phyloP scores from a whole-genome alignment of 441 rosid genomes.

The Bocquillonia castaneifolia region DNA sequence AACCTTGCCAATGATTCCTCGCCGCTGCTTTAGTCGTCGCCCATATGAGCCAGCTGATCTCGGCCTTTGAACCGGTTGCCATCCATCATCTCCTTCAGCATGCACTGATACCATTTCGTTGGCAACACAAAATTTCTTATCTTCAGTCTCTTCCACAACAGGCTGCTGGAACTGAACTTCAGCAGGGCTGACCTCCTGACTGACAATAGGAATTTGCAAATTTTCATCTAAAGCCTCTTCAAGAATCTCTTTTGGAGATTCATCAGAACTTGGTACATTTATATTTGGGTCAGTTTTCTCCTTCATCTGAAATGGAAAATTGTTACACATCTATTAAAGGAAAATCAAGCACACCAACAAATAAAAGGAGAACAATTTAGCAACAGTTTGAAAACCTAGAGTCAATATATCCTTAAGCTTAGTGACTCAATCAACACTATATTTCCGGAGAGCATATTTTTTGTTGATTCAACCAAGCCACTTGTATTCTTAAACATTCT shows the following conservation, averaged over 20 bases:
- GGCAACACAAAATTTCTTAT: conserved; percentile 28
- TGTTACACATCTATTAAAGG: neutral
- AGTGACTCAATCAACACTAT: neutral
- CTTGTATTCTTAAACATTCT: neutral
- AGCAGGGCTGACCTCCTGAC: conserved; percentile 22
- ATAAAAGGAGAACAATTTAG: neutral
- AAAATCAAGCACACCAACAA: neutral
- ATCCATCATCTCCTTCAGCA: conserved; percentile 84
- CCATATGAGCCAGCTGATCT: conserved; percentile 74
- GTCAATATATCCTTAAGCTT: neutral
- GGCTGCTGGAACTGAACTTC: conserved; percentile 28
- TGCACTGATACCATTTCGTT: conserved; percentile 39
- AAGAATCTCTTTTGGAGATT: conserved; percentile 38
- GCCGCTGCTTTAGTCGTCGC: conserved; percentile 77
- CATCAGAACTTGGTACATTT: conserved; percentile 39
- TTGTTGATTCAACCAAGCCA: neutral
- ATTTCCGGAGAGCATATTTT: neutral
- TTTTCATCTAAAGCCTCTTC: conserved; percentile 63
- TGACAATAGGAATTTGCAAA: conserved; percentile 22
- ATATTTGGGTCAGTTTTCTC: conserved; percentile 44
- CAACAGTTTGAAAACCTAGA: conserved; percentile 11
- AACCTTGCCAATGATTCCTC: conserved; percentile 73
- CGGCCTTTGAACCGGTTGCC: conserved; percentile 97
- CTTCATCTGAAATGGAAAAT: conserved; percentile 27
- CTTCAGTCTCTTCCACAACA: conserved; percentile 33